These are phyloP conservation scores for Iris pallida DNA, from an alignment of 116 monocot species.

Conservation along the genomic window DNA sequence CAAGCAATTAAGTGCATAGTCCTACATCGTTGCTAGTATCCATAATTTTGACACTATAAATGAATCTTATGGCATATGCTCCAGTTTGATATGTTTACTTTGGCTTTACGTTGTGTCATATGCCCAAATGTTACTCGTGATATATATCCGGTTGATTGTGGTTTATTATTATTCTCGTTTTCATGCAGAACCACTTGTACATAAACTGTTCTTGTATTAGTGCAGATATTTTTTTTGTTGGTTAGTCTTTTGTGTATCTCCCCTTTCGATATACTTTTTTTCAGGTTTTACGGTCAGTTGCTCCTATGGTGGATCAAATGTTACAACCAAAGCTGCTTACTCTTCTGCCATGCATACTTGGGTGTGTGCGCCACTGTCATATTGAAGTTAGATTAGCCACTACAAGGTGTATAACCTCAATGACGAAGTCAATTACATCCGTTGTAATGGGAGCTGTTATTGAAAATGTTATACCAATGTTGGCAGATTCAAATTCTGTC, in stretches of 20 bases:
- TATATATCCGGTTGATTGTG: not conserved
- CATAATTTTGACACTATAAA: too few relatives aligned
- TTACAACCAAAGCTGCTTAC: slow-evolving; percentile 55
- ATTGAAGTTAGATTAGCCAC: slow-evolving; percentile 93
- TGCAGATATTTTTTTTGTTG: not conserved
- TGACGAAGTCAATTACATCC: slow-evolving; percentile 81
- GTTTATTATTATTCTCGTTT: not conserved
- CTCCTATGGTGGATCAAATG: slow-evolving; percentile 48
- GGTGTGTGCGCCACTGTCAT: slow-evolving; percentile 67
- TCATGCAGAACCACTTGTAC: not conserved
- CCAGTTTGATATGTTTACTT: too few relatives aligned
- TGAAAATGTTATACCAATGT: slow-evolving; percentile 80
- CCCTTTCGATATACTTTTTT: slow-evolving; percentile 1
- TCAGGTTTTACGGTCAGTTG: slow-evolving; percentile 81
- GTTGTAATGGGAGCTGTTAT: slow-evolving; percentile 74
- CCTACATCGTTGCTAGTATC: too few relatives aligned
- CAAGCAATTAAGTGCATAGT: too few relatives aligned
- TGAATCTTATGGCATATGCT: too few relatives aligned
- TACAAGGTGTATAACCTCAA: slow-evolving; percentile 80
- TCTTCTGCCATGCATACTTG: slow-evolving; percentile 86
- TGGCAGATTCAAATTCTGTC: slow-evolving; percentile 62
- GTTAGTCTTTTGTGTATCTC: not conserved
- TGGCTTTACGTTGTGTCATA: too few relatives aligned
- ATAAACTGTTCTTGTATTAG: not conserved
- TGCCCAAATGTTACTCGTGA: too few relatives aligned